A percentile compares a stretch with the other conserved stretches of the same genome.
Evolutionary conservation across 2,329 filamentous ascomycete genomes (phyloP).

Genomic region (Elsinoe perseae): DNA sequence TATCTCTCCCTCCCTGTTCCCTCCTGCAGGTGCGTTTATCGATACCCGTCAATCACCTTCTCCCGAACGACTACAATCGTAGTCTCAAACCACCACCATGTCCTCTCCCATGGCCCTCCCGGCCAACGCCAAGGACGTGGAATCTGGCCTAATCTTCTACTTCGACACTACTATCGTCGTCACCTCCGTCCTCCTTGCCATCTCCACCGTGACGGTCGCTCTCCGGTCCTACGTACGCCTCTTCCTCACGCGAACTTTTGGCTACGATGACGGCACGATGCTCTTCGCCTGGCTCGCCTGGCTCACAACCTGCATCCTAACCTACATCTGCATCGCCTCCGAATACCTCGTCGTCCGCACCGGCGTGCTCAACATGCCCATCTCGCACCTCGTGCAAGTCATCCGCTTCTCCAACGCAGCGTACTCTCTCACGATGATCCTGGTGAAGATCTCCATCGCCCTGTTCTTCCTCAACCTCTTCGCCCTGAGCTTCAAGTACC

Average conservation of each 20-base stretch:
- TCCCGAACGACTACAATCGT: not conserved
- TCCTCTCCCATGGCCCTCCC: constrained; percentile 15
- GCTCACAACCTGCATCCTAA: constrained; percentile 20
- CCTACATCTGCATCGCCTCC: constrained; percentile 23
- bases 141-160: constrained; percentile 10
- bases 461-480: constrained; percentile 36
- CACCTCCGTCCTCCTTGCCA: constrained; percentile 23
- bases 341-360: constrained; percentile 33
- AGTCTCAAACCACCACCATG: constrained; percentile 1
- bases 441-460: constrained; percentile 37
- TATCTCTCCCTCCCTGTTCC: not conserved
- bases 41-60: constrained; percentile 1
- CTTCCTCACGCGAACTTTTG: constrained; percentile 27
- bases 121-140: constrained; percentile 1
- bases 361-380: constrained; percentile 40
- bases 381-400: constrained; percentile 43
- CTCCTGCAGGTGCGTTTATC: constrained; percentile 3
- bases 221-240: constrained; percentile 30
- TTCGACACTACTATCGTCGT: not conserved
- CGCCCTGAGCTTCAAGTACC: constrained; percentile 26
- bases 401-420: constrained; percentile 35
- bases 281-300: constrained; percentile 28
- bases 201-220: constrained; percentile 29
- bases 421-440: constrained; percentile 38
- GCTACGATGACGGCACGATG: constrained; percentile 32